Evolutionary conservation across 176 grass and related monocot species (phyloP).

Genomic region (Lolium rigidum): DNA sequence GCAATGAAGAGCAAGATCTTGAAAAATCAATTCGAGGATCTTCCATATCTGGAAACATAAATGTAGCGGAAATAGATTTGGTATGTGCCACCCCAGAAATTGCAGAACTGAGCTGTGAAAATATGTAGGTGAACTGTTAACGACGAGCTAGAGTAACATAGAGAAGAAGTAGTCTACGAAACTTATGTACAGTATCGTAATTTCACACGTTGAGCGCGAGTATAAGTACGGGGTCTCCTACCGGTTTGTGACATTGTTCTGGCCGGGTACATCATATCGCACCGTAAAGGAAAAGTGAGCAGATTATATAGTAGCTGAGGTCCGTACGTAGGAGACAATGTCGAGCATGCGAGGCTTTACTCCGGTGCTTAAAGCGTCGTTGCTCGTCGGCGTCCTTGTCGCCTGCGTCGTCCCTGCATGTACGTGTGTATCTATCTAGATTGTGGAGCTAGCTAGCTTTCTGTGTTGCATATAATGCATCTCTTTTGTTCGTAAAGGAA

Average conservation of each 20-base stretch:
- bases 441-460: too few species aligned
- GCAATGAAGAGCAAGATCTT: neutral
- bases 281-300: too few species aligned
- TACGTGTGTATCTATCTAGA: neutral
- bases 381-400: neutral
- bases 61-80: neutral
- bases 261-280: neutral
- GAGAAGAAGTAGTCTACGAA: neutral
- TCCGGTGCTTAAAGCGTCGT: neutral
- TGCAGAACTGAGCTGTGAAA: too few species aligned
- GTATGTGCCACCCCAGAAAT: neutral
- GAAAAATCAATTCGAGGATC: neutral
- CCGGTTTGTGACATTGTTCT: neutral
- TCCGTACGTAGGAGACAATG: neutral
- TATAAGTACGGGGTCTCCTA: neutral
- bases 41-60: neutral
- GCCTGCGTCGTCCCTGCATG: neutral
- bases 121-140: too few species aligned
- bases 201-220: neutral
- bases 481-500: too few species aligned
- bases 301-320: too few species aligned
- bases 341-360: neutral
- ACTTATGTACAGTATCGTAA: neutral
- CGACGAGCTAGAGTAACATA: too few species aligned
- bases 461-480: too few species aligned